Conservation (phyloP, 2,329 filamentous ascomycete species). For the Herpotrichia juniperi region DNA sequence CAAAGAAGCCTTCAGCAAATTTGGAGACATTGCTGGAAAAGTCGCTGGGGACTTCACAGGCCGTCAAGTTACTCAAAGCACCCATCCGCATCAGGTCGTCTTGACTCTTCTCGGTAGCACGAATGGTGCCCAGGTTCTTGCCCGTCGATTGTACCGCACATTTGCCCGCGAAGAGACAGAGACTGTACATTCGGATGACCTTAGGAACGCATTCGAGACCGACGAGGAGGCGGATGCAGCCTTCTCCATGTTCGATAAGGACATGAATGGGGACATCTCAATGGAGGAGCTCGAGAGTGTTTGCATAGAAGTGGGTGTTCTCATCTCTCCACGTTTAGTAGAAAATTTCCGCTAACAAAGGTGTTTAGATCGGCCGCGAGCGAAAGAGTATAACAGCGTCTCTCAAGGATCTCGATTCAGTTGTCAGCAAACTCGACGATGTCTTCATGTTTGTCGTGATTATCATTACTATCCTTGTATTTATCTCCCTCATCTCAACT, state of each 20-base stretch:
- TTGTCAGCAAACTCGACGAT: conserved; percentile 86
- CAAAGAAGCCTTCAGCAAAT: conserved; percentile 75
- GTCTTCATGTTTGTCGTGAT: conserved; percentile 87
- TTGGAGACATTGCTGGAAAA: conserved; percentile 83
- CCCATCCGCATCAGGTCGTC: conserved; percentile 84
- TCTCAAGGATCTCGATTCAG: conserved; percentile 91
- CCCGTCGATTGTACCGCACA: conserved; percentile 85
- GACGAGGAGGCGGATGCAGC: conserved; percentile 87
- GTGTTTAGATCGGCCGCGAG: conserved; percentile 88
- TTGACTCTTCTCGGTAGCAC: conserved; percentile 76
- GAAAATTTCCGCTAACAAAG: too few species aligned
- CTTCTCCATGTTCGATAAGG: conserved; percentile 92
- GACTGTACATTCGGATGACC: conserved; percentile 77
- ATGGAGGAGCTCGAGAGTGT: conserved; percentile 94
- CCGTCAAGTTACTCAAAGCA: conserved; percentile 68
- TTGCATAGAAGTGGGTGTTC: conserved; percentile 90
- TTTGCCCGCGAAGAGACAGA: conserved; percentile 78
- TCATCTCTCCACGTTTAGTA: too few species aligned
- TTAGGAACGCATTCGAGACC: conserved; percentile 78
- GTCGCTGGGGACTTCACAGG: conserved; percentile 94
- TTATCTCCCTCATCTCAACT: conserved; percentile 86
- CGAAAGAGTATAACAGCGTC: conserved; percentile 95
- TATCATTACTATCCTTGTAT: conserved; percentile 81
- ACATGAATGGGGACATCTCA: conserved; percentile 94
- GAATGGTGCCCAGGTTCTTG: conserved; percentile 78